These are phyloP conservation scores for Tetradesmus obliquus DNA, from an alignment of 139 green algal species.

Conservation along the genomic window DNA sequence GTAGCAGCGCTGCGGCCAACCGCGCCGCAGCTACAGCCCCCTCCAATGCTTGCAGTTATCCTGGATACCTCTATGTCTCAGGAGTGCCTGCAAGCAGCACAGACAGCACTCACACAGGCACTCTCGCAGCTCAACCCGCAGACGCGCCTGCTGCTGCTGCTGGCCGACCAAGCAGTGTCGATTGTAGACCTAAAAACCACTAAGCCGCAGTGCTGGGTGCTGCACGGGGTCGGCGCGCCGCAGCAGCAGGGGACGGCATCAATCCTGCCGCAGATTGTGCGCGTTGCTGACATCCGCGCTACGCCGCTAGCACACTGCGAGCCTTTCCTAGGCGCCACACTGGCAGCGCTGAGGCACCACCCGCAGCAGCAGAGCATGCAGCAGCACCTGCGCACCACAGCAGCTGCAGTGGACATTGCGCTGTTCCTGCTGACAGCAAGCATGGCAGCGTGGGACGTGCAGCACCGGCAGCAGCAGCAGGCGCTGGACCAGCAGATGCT, in stretches of 20 bases:
- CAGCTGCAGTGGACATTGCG: slow-evolving; percentile 27
- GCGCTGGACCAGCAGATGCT: neutral
- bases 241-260: neutral
- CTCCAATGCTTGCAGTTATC: slow-evolving; percentile 42
- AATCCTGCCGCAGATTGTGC: slow-evolving; percentile 12
- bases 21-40: neutral
- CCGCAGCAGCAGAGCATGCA: neutral
- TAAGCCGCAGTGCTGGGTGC: slow-evolving; percentile 28
- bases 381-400: neutral
- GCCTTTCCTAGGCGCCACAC: neutral
- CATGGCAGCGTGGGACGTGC: slow-evolving; percentile 42
- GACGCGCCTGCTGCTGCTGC: slow-evolving; percentile 28
- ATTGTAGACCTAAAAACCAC: slow-evolving; percentile 33
- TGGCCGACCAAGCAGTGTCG: slow-evolving; percentile 22
- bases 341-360: slow-evolving; percentile 27
- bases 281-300: slow-evolving; percentile 31
- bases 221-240: neutral
- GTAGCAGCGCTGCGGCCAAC: neutral
- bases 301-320: slow-evolving; percentile 32
- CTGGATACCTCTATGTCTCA: slow-evolving; percentile 23
- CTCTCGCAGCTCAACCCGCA: slow-evolving; percentile 28
- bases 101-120: slow-evolving; percentile 8
- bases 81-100: neutral
- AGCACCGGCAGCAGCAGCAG: slow-evolving; percentile 18
- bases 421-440: slow-evolving; percentile 34